phyloP scores from a whole-genome alignment of 805 yeast species.

The Maudiozyma barnettii region DNA sequence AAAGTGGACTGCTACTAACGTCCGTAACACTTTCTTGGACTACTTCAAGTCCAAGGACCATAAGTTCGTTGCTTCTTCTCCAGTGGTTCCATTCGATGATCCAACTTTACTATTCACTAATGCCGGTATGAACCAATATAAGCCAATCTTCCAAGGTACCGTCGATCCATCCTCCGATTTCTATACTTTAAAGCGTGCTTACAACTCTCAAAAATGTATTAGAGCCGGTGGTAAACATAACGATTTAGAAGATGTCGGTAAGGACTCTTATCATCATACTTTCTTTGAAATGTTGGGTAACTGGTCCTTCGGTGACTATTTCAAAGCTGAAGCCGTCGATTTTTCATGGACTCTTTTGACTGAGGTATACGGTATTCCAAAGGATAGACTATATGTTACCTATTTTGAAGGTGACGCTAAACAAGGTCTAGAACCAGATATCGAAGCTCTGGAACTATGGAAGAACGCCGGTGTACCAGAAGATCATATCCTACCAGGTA shows the following conservation, averaged over 20 bases:
- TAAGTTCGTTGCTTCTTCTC: conserved; percentile 81
- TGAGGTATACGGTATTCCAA: conserved; percentile 66
- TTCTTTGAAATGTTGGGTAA: conserved; percentile 99
- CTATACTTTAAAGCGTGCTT: conserved; percentile 76
- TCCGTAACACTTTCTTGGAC: conserved; percentile 78
- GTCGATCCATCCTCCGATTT: conserved; percentile 92
- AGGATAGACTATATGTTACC: conserved; percentile 82
- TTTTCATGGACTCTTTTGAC: conserved; percentile 92
- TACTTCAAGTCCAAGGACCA: conserved; percentile 64
- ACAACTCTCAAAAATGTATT: conserved; percentile 94
- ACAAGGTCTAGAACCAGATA: conserved; percentile 80
- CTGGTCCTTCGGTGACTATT: conserved; percentile 99
- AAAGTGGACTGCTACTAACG: conserved; percentile 43
- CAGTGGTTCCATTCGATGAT: conserved; percentile 95
- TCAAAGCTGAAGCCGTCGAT: conserved; percentile 84
- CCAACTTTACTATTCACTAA: conserved; percentile 94
- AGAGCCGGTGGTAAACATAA: conserved; percentile 99
- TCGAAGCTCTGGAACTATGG: conserved; percentile 89
- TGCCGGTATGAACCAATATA: conserved; percentile 99
- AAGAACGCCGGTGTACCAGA: conserved; percentile 77
- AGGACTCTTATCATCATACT: conserved; percentile 96
- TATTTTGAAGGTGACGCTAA: conserved; percentile 90
- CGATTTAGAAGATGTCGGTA: conserved; percentile 96
- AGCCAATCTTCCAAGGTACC: conserved; percentile 94
- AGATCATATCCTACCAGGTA: conserved; percentile 88